phyloP scores from a whole-genome alignment of 495 filamentous ascomycete genomes.

The Penicillium coffeae region DNA sequence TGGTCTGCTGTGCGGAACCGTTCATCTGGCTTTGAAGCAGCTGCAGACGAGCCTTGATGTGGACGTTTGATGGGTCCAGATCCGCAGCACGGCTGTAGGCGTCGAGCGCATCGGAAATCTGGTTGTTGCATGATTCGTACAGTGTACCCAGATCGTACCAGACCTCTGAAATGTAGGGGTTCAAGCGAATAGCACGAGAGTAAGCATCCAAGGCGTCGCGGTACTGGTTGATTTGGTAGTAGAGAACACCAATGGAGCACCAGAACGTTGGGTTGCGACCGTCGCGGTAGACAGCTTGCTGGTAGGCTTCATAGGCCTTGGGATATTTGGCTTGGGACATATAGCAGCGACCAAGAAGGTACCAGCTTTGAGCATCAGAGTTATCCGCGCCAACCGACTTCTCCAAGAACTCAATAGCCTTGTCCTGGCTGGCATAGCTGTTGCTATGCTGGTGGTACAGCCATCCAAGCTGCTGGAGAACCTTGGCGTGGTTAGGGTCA shows the following conservation, averaged over 20 bases:
- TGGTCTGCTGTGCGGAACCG: slow-evolving; percentile 65
- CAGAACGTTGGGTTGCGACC: slow-evolving; percentile 98
- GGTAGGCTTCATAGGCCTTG: slow-evolving; percentile 98
- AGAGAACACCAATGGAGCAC: slow-evolving; percentile 99
- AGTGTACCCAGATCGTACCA: slow-evolving; percentile 98
- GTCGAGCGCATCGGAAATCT: slow-evolving; percentile 93
- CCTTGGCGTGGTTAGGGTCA: slow-evolving; percentile 95
- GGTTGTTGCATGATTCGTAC: slow-evolving; percentile 99
- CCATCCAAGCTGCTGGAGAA: slow-evolving; percentile 97
- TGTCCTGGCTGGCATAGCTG: slow-evolving; percentile 84
- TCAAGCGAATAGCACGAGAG: slow-evolving; percentile 93
- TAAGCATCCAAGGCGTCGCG: slow-evolving; percentile 98
- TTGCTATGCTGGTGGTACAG: slow-evolving; percentile 93
- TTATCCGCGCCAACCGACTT: slow-evolving; percentile 95
- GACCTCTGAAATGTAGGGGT: slow-evolving; percentile 98
- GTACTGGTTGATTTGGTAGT: slow-evolving; percentile 99
- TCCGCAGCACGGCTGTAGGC: slow-evolving; percentile 94
- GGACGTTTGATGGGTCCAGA: slow-evolving; percentile 85
- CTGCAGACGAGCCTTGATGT: slow-evolving; percentile 93
- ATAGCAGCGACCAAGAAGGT: slow-evolving; percentile 94
- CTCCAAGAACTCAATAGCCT: slow-evolving; percentile 94
- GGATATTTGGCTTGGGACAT: slow-evolving; percentile 99
- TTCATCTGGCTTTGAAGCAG: slow-evolving; percentile 75
- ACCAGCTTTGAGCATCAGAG: slow-evolving; percentile 96
- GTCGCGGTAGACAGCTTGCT: slow-evolving; percentile 97